These are phyloP conservation scores for Pseudisothecium myosuroides DNA, from an alignment of 225 moss, liverwort and hornwort species.

Conservation along the genomic window DNA sequence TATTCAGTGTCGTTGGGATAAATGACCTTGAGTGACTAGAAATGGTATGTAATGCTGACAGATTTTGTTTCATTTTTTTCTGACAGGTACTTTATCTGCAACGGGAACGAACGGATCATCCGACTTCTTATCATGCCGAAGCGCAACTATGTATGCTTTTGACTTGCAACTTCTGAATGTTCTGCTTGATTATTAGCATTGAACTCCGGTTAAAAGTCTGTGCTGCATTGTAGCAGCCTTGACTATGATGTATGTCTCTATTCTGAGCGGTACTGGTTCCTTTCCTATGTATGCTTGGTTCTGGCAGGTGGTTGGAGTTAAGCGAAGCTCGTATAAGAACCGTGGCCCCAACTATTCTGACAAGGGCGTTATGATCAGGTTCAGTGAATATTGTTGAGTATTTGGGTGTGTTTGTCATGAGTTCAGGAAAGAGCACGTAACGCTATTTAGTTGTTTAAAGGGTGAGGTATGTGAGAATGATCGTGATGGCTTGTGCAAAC, in stretches of 20 bases:
- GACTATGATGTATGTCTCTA: not conserved
- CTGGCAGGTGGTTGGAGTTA: slow-evolving; percentile 66
- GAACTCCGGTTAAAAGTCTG: not conserved
- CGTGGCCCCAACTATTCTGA: slow-evolving; percentile 80
- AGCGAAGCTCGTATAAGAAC: slow-evolving; percentile 71
- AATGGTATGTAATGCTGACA: not conserved
- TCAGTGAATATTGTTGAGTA: not conserved
- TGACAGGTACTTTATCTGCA: slow-evolving; percentile 87
- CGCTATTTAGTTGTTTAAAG: not conserved
- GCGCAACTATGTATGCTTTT: slow-evolving; percentile 61
- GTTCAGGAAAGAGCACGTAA: not conserved
- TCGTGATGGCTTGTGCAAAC: not conserved
- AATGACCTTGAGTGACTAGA: not conserved
- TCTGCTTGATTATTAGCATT: not conserved
- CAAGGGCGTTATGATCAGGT: slow-evolving; percentile 90
- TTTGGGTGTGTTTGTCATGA: not conserved
- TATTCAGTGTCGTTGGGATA: not conserved
- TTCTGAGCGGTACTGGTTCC: not conserved
- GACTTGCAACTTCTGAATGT: not conserved
- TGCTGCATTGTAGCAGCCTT: not conserved
- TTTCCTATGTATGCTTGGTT: not conserved
- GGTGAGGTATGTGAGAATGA: not conserved
- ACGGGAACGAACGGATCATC: slow-evolving; percentile 91
- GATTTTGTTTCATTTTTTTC: not conserved
- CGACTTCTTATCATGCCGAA: slow-evolving; percentile 94